Evolutionary conservation across 352 stramenopile genomes (phyloP), one percentile per base, ranked within the genome.

Genomic region (Phytophthora pseudosyringae): DNA sequence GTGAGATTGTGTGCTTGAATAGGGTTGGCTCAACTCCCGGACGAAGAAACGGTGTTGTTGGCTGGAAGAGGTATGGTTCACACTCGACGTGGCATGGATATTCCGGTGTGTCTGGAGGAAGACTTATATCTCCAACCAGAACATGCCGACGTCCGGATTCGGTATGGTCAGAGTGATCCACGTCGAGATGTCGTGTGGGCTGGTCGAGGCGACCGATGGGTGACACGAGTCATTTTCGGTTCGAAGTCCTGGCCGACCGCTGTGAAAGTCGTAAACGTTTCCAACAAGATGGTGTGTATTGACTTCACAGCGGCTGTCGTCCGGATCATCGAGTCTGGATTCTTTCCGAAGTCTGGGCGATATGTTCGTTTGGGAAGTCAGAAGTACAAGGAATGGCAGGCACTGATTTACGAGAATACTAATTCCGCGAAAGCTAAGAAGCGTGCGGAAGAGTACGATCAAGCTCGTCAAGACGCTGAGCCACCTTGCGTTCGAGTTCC

Each of bases 351-450:
- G 1, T 4, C 11, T 6, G 33, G 44, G 10, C 40, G 40, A 11
- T 61, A 47, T 44, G 40, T 57, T 0, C 32, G 54, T 3, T 32
- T 21, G 2, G 43, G 54, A 13, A 9, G 10, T 33, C 32, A 13
- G 8, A 43, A 9, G 9, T 64, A 64, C 18, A n/a, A 45, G 28
- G 57, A 57, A 18, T 64, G 57, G 38, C 31, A 59, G 12, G 18
- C 11, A 1, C 16, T 66, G 5, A 59, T 66, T 7, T 48, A 59
- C 5, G 39, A 66, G 31, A 59, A 40, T n/a, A 55, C 33, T 1
- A 18, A 35, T 9, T 35, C 31, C n/a, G n/a, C n/a, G n/a, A n/a
- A n/a, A n/a, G n/a, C n/a, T n/a, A n/a, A n/a, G n/a, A n/a, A n/a
- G n/a, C n/a, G n/a, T n/a, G n/a, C n/a, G n/a, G n/a, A n/a, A n/a